phyloP scores from a whole-genome alignment of 768 basidiomycete species.

The Hortiboletus campestris region DNA sequence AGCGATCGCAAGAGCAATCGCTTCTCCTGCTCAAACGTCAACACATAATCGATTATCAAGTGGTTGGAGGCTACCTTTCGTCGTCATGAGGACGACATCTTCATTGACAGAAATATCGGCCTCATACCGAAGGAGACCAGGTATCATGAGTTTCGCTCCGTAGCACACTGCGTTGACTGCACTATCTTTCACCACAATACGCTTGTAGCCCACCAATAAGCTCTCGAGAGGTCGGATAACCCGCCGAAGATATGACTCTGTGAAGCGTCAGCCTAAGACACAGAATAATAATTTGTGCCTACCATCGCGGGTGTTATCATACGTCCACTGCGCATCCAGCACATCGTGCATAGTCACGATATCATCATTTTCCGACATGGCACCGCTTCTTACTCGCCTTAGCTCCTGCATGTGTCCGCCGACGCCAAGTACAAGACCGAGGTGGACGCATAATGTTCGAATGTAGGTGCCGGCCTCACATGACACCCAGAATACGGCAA shows the following conservation, averaged over 20 bases:
- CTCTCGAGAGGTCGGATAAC: conserved; percentile 94
- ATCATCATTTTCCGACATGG: conserved; percentile 96
- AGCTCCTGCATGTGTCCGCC: conserved; percentile 99
- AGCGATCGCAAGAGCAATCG: conserved; percentile 90
- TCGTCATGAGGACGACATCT: conserved; percentile 98
- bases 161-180: conserved; percentile 99
- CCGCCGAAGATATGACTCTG: conserved; percentile 95
- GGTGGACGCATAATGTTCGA: conserved; percentile 95
- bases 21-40: conserved; percentile 59
- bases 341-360: conserved; percentile 99
- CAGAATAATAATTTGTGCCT: conserved; percentile 18
- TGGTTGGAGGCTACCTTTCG: conserved; percentile 65
- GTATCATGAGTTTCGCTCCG: conserved; percentile 99
- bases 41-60: background rate
- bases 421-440: conserved; percentile 91
- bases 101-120: conserved; percentile 92
- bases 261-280: conserved; percentile 12
- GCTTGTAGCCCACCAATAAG: conserved; percentile 92
- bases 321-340: conserved; percentile 96
- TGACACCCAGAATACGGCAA: conserved; percentile 97
- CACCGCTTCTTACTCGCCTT: conserved; percentile 89
- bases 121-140: conserved; percentile 95
- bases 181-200: conserved; percentile 98
- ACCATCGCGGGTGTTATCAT: conserved; percentile 98
- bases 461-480: conserved; percentile 98